Conservation (phyloP, 106 monocot genomes). For the Dioscorea alata region DNA sequence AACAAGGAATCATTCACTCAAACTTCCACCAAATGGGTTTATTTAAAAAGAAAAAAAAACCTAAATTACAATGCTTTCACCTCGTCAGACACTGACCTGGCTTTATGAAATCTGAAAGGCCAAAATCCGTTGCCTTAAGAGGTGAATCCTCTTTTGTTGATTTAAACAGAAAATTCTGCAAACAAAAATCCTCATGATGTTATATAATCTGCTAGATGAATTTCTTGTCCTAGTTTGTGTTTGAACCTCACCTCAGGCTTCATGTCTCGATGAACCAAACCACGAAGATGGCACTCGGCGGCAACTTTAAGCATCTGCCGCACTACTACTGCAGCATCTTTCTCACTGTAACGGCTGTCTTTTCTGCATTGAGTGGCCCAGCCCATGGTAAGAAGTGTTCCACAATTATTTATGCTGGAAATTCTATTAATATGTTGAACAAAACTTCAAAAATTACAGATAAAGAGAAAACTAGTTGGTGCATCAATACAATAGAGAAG, state of each 20-base stretch:
- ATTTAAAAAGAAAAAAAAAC: neutral
- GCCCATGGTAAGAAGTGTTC: no score
- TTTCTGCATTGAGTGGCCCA: slow-evolving; percentile 37
- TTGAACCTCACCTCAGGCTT: slow-evolving; percentile 77
- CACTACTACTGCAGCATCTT: slow-evolving; percentile 88
- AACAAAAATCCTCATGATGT: neutral
- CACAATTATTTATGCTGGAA: no score
- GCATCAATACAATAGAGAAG: no score
- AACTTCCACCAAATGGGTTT: no score
- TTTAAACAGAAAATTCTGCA: slow-evolving; percentile 98
- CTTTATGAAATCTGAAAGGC: slow-evolving; percentile 84
- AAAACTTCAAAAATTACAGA: neutral
- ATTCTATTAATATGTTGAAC: no score
- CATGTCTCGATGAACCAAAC: slow-evolving; percentile 94
- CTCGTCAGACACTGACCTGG: slow-evolving; percentile 39
- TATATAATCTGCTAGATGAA: neutral
- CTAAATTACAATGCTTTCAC: neutral
- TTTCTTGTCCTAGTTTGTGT: neutral
- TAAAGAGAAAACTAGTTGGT: neutral
- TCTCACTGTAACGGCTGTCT: slow-evolving; percentile 90
- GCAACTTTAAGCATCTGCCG: slow-evolving; percentile 96
- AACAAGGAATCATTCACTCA: neutral
- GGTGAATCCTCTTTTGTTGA: slow-evolving; percentile 67
- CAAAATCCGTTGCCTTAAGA: slow-evolving; percentile 96
- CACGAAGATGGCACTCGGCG: slow-evolving; percentile 92